A percentile compares a stretch with the other conserved stretches of the same genome.
Evolutionary conservation across 2,329 filamentous ascomycete species (phyloP).

Genomic region (Verticillium nubilum): DNA sequence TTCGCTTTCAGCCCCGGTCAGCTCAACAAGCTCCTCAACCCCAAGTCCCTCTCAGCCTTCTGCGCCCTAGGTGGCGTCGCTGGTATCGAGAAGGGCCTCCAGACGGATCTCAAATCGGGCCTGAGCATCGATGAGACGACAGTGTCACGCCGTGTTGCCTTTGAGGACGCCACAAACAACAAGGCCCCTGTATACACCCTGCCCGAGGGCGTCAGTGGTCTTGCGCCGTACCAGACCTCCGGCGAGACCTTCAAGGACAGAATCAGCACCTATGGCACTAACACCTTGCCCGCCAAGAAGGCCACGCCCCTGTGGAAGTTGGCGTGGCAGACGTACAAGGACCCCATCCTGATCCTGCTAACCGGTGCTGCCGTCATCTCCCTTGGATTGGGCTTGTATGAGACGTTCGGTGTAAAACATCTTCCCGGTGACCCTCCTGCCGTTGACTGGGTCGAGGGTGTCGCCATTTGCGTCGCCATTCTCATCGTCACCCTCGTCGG

Average conservation of each 20-base stretch:
- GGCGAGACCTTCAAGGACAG: constrained; percentile 37
- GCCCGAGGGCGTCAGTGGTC: neutral
- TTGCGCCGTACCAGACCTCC: neutral
- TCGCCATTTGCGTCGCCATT: constrained; percentile 61
- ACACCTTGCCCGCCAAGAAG: constrained; percentile 59
- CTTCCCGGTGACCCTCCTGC: constrained; percentile 28
- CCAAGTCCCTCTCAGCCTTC: constrained; percentile 67
- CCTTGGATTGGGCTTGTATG: constrained; percentile 60
- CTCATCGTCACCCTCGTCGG: constrained; percentile 59
- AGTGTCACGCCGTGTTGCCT: constrained; percentile 59
- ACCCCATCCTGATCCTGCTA: constrained; percentile 62
- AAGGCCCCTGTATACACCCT: constrained; percentile 5
- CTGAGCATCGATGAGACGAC: constrained; percentile 62
- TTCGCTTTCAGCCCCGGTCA: constrained; percentile 73
- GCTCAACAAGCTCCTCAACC: constrained; percentile 68
- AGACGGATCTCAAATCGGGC: constrained; percentile 57
- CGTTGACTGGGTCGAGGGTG: constrained; percentile 63
- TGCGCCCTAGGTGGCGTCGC: constrained; percentile 63
- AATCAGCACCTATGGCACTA: constrained; percentile 52
- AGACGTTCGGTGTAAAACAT: constrained; percentile 50
- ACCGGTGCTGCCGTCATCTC: constrained; percentile 62
- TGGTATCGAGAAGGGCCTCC: constrained; percentile 65
- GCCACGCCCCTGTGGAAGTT: constrained; percentile 54
- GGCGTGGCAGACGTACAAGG: constrained; percentile 64
- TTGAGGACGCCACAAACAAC: constrained; percentile 55